A percentile compares a stretch with the other conserved stretches of the same genome.
Evolutionary conservation across 176 grass and related monocot genomes (phyloP).

Genomic region (Puccinellia tenuiflora): DNA sequence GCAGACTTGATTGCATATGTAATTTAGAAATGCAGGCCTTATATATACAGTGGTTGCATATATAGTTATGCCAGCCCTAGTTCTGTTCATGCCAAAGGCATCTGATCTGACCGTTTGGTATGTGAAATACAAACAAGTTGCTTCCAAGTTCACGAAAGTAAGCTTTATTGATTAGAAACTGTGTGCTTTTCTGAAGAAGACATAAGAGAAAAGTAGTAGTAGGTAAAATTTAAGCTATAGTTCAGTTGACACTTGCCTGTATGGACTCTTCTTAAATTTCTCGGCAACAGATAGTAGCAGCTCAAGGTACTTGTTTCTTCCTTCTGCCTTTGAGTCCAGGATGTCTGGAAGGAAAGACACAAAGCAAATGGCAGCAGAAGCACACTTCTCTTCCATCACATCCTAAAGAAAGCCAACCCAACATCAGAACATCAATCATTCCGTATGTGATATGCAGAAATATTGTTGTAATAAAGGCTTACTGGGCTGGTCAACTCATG

Average conservation of each 20-base stretch:
- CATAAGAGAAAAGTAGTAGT: not conserved
- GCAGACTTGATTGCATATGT: too few species aligned
- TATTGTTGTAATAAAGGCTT: conserved; percentile 27
- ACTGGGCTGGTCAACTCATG: conserved; percentile 69
- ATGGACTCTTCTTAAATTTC: conserved; percentile 93
- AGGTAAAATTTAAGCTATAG: not conserved
- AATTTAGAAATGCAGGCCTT: too few species aligned
- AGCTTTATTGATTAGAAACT: not conserved
- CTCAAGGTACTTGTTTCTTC: conserved; percentile 92
- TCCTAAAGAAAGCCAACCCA: conserved; percentile 45
- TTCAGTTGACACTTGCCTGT: conserved; percentile 67
- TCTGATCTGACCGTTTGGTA: too few species aligned
- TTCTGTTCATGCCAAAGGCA: too few species aligned
- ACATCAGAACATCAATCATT: conserved; percentile 19
- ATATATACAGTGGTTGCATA: too few species aligned
- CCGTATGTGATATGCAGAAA: not conserved
- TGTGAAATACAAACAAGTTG: too few species aligned
- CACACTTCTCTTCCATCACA: conserved; percentile 90
- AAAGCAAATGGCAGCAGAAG: conserved; percentile 97
- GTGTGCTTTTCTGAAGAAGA: not conserved
- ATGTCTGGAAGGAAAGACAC: conserved; percentile 98
- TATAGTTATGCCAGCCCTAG: too few species aligned
- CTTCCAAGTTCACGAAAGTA: not conserved
- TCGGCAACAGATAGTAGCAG: conserved; percentile 76
- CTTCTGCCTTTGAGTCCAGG: conserved; percentile 94